These are phyloP conservation scores for Kazachstania kunashirensis DNA, from an alignment of 805 yeast species.

Conservation along the genomic window DNA sequence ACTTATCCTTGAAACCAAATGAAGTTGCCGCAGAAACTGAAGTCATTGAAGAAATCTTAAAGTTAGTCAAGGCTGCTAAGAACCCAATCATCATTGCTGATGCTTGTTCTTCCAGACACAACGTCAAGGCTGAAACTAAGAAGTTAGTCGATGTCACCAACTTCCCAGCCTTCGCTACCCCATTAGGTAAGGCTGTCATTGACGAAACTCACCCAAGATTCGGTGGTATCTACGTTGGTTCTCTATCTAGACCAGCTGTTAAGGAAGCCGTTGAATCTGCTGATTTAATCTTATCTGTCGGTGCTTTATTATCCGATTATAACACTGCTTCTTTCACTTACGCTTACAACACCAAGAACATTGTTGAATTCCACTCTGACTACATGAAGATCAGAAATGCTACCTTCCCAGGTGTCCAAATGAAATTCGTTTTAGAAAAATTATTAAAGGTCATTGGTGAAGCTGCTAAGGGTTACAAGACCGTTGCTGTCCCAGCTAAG, in stretches of 20 bases:
- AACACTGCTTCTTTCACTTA: slow-evolving; percentile 4
- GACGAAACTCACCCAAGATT: slow-evolving; percentile 3
- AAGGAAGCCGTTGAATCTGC: slow-evolving; percentile 3
- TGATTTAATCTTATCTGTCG: slow-evolving; percentile 2
- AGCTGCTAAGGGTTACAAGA: slow-evolving; percentile 3
- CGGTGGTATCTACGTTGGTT: slow-evolving; percentile 4
- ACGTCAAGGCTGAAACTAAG: slow-evolving; percentile 3
- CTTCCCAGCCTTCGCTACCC: slow-evolving; percentile 3
- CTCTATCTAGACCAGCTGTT: slow-evolving; percentile 3
- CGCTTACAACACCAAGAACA: slow-evolving; percentile 3
- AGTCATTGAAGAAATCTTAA: slow-evolving; percentile 1
- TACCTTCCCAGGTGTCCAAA: slow-evolving; percentile 4
- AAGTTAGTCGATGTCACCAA: slow-evolving; percentile 2
- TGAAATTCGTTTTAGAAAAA: slow-evolving; percentile 1
- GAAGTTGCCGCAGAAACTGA: not conserved
- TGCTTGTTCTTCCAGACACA: slow-evolving; percentile 4
- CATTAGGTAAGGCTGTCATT: slow-evolving; percentile 2
- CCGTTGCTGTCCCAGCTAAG: slow-evolving; percentile 1
- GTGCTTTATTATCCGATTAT: slow-evolving; percentile 2
- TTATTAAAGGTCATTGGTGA: slow-evolving; percentile 1
- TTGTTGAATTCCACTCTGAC: slow-evolving; percentile 4
- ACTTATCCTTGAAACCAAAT: slow-evolving; percentile 1
- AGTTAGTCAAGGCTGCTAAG: slow-evolving; percentile 1
- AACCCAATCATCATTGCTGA: slow-evolving; percentile 4
- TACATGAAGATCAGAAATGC: slow-evolving; percentile 3